A percentile compares a stretch with the other conserved stretches of the same genome.
Evolutionary conservation across 805 yeast species (phyloP).

Genomic region (Candida peoriensis): DNA sequence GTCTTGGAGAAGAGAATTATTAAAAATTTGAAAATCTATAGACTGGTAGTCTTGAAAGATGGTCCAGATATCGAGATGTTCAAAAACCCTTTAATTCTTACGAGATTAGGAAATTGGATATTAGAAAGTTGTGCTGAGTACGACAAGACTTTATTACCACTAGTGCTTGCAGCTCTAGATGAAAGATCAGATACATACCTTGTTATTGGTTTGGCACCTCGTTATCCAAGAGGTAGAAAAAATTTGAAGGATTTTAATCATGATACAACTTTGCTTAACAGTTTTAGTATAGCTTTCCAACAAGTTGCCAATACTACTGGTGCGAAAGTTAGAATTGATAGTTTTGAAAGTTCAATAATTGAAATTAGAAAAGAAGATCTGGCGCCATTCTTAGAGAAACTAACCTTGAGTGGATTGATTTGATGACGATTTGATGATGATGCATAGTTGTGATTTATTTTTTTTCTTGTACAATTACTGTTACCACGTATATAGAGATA

Average conservation of each 20-base stretch:
- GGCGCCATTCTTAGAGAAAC: conserved; percentile 76
- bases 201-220: conserved; percentile 86
- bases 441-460: too few species aligned
- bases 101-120: conserved; percentile 87
- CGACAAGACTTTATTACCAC: conserved; percentile 57
- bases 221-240: conserved; percentile 51
- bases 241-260: conserved; percentile 27
- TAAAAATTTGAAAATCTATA: conserved; percentile 71
- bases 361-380: conserved; percentile 87
- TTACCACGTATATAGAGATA: too few species aligned
- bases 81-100: conserved; percentile 78
- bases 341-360: conserved; percentile 90
- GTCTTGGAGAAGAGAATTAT: conserved; percentile 77
- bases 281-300: conserved; percentile 89
- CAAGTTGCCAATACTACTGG: conserved; percentile 79
- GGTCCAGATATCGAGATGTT: conserved; percentile 78
- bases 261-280: conserved; percentile 54
- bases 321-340: conserved; percentile 86
- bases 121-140: conserved; percentile 87
- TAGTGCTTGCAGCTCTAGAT: conserved; percentile 82
- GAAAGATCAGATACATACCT: conserved; percentile 68
- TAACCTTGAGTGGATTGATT: conserved; percentile 70
- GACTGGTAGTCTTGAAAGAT: conserved; percentile 85
- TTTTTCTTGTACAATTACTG: too few species aligned
- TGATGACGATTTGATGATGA: too few species aligned